phyloP scores from a whole-genome alignment of 371 early-diverging fungal species.

The Mortierella sp. region DNA sequence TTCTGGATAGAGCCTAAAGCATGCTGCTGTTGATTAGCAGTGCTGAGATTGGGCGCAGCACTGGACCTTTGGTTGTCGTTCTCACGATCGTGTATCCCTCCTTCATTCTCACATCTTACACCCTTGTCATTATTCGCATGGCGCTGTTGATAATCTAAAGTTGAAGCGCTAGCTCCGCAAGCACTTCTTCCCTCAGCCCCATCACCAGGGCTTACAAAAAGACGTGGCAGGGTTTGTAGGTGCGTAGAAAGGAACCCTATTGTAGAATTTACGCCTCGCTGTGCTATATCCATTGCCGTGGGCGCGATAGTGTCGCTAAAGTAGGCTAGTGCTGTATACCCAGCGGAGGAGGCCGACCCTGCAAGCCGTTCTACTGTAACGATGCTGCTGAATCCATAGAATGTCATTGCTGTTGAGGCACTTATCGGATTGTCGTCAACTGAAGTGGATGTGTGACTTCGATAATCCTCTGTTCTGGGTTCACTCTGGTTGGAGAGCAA shows the following conservation, averaged over 20 bases:
- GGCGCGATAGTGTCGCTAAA: conserved; percentile 8
- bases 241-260: conserved; percentile 1
- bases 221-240: neutral
- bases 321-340: conserved; percentile 20
- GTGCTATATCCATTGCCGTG: conserved; percentile 14
- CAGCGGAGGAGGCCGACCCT: conserved; percentile 8
- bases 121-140: neutral
- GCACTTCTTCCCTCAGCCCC: neutral
- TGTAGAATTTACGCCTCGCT: conserved; percentile 10
- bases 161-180: neutral
- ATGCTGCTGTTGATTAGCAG: neutral
- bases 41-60: neutral
- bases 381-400: neutral
- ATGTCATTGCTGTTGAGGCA: no score
- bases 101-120: neutral
- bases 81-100: neutral
- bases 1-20: neutral
- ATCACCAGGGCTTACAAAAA: neutral
- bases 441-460: neutral
- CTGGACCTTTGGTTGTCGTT: neutral
- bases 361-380: conserved; percentile 1
- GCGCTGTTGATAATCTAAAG: neutral
- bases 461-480: neutral
- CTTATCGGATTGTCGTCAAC: neutral
- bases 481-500: neutral